Percentiles rank a stretch among this genome's conserved stretches.
Conservation (phyloP, 2,329 filamentous ascomycete species). For the Aspergillus japonicus region DNA sequence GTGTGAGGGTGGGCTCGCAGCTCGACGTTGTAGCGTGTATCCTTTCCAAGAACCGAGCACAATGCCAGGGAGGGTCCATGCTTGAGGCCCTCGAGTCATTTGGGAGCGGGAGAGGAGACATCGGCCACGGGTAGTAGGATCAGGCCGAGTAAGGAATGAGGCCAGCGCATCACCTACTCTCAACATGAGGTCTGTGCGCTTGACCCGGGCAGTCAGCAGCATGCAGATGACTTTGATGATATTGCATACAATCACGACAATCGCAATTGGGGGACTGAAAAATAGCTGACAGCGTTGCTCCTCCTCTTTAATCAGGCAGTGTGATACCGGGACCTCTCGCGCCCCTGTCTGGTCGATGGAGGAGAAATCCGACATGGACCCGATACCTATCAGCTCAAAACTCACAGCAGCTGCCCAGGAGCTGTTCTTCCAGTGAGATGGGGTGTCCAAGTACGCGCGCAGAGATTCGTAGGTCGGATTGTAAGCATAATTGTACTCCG, state of each 20-base stretch:
- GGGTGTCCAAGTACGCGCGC: conserved; percentile 1
- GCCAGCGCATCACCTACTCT: conserved; percentile 30
- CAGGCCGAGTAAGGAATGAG: conserved; percentile 23
- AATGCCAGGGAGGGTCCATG: neutral
- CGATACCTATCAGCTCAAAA: neutral
- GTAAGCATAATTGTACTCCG: neutral
- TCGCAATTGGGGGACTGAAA: conserved; percentile 12
- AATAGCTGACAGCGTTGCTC: conserved; percentile 9
- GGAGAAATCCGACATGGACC: neutral
- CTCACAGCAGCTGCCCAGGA: conserved; percentile 4
- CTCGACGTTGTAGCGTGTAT: neutral
- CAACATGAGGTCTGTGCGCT: conserved; percentile 10
- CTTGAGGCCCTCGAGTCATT: neutral
- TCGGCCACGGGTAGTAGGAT: conserved; percentile 13
- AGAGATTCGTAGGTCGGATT: neutral
- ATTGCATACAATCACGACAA: conserved; percentile 11
- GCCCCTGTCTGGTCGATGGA: neutral
- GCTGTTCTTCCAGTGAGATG: conserved; percentile 1
- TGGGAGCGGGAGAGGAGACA: conserved; percentile 10
- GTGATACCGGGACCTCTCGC: neutral
- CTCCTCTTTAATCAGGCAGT: neutral
- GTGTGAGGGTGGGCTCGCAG: neutral
- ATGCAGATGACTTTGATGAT: conserved; percentile 18
- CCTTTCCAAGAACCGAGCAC: neutral
- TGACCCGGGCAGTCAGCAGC: conserved; percentile 10